These are phyloP conservation scores for Hymenoscyphus fraxineus DNA, from an alignment of 2,329 filamentous ascomycete genomes.

Conservation along the genomic window DNA sequence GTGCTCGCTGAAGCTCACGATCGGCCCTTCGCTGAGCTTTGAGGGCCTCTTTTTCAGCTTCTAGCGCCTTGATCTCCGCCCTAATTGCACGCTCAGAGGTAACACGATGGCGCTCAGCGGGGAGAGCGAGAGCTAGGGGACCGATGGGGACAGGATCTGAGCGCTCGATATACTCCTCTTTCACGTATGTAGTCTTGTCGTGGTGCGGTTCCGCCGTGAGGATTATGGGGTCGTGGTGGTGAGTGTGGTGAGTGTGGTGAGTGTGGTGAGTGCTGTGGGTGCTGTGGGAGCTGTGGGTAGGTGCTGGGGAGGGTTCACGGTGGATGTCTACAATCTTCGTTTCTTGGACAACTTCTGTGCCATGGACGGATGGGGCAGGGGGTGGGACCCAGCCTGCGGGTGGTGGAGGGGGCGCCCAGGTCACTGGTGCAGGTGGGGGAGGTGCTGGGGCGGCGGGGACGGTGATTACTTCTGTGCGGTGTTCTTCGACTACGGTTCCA, in stretches of 20 bases:
- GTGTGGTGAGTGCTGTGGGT: slow-evolving; percentile 1
- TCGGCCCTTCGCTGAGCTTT: slow-evolving; percentile 53
- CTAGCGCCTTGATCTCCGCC: slow-evolving; percentile 67
- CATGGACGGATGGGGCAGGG: slow-evolving; percentile 23
- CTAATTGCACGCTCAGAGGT: slow-evolving; percentile 57
- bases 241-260: slow-evolving; percentile 24
- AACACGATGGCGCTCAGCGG: slow-evolving; percentile 34
- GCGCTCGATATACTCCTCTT: slow-evolving; percentile 27
- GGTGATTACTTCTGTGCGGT: slow-evolving; percentile 41
- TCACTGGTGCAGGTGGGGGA: slow-evolving; percentile 13
- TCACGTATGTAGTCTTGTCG: slow-evolving; percentile 25
- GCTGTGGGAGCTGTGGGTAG: slow-evolving; percentile 11
- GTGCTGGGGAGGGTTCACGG: slow-evolving; percentile 21
- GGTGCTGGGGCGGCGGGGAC: slow-evolving; percentile 27
- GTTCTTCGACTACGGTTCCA: slow-evolving; percentile 48
- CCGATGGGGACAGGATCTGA: slow-evolving; percentile 35
- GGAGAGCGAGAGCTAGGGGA: slow-evolving; percentile 41
- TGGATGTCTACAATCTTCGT: slow-evolving; percentile 40
- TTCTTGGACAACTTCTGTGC: slow-evolving; percentile 42
- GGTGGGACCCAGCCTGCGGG: slow-evolving; percentile 15
- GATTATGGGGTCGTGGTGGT: slow-evolving; percentile 40
- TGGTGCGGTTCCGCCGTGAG: slow-evolving; percentile 38
- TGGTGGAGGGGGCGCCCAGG: slow-evolving; percentile 15
- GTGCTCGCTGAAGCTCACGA: slow-evolving; percentile 41
- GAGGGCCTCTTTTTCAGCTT: slow-evolving; percentile 59